Percentiles rank a stretch among this genome's conserved stretches.
Conservation (phyloP, 306 rosid species). For the Cicer pinnatifidum region DNA sequence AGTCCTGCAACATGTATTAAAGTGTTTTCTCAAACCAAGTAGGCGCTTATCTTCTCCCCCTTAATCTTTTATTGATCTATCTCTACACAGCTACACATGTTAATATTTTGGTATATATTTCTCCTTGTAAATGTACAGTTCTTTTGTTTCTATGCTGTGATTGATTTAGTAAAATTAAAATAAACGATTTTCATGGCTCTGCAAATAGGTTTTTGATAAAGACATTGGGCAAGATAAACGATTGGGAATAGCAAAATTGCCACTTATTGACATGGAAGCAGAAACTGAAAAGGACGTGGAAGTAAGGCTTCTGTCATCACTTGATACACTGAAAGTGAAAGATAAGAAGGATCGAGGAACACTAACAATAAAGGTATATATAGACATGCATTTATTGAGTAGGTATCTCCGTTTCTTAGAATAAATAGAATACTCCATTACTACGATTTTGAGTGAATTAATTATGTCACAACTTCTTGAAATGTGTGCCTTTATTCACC, state of each 20-base stretch:
- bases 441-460: neutral
- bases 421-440: neutral
- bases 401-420: neutral
- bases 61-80: slow-evolving; percentile 14
- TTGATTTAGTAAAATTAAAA: slow-evolving; percentile 30
- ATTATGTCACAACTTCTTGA: neutral
- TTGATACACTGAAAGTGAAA: slow-evolving; percentile 82
- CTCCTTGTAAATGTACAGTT: neutral
- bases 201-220: slow-evolving; percentile 74
- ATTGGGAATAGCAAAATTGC: slow-evolving; percentile 75
- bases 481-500: neutral
- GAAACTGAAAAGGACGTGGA: slow-evolving; percentile 68
- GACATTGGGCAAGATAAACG: slow-evolving; percentile 97
- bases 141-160: neutral
- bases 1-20: neutral
- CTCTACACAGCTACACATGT: neutral
- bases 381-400: slow-evolving; percentile 9
- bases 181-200: slow-evolving; percentile 29
- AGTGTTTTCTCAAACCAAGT: slow-evolving; percentile 1
- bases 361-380: slow-evolving; percentile 62
- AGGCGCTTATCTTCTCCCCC: neutral
- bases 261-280: slow-evolving; percentile 68
- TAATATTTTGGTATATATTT: slow-evolving; percentile 32
- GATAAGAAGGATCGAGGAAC: slow-evolving; percentile 93
- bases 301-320: slow-evolving; percentile 80